Evolutionary conservation across 768 basidiomycete genomes (phyloP), one percentile per base, ranked within the genome.

Genomic region (Mycena belliarum): DNA sequence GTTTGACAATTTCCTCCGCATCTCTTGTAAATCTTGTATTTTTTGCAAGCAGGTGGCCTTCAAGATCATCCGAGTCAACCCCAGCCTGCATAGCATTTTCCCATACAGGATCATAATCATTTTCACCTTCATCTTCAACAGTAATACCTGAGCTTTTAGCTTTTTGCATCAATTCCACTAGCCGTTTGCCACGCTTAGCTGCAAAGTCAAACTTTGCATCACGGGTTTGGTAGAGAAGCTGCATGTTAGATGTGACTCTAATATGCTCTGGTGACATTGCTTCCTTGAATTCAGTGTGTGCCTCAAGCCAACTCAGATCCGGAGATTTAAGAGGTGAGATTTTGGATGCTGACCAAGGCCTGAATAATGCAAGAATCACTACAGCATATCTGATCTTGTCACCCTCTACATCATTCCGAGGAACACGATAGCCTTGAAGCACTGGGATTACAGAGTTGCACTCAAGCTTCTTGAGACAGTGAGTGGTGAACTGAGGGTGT

Each of bases 401-500:
- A 12, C 23, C 49, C 24, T 53, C 56, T 20, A 4, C 25, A 37
- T 62, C 56, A 49, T 33, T 33, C 10, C 56, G 49, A n/a, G 57
- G 61, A 2, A 62, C 38, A 26, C 44, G 41, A 28, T 58, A 43
- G 1, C 52, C 52, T 29, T 25, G 44, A 16, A 53, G 16, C 21
- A 53, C 42, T 4, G 52, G 52, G 23, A 62, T 40, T 21, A 20
- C n/a, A 6, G 33, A 38, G 16, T 2, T 42, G n/a, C n/a, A n/a
- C n/a, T 61, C 55, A 9, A 42, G 15, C 32, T 48, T 45, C 20
- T 56, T 46, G 6, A 57, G 40, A 43, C 55, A 52, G 47, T 62
- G 56, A 3, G 56, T 48, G 14, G 24, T 28, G 21, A 52, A 41
- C 28, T 62, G 56, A 12, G 60, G 60, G 43, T 62, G 60, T 8